A percentile compares a stretch with the other conserved stretches of the same genome.
Evolutionary conservation across 768 basidiomycete species (phyloP).

Genomic region (Macrolepiota fuliginosa): DNA sequence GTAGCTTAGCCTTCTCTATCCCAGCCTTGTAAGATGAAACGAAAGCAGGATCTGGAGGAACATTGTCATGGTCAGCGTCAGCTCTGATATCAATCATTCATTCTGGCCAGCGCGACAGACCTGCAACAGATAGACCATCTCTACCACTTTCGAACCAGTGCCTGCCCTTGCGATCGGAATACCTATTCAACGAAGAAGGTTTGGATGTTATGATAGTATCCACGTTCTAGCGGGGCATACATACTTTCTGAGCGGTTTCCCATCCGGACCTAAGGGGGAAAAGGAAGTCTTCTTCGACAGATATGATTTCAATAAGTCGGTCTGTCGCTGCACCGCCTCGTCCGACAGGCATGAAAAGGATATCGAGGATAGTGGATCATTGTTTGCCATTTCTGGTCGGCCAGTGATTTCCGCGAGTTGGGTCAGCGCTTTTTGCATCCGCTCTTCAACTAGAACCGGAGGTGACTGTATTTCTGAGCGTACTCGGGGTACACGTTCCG

Average conservation of each 20-base stretch:
- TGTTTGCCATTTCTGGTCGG: conserved; percentile 41
- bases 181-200: conserved; percentile 24
- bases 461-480: conserved; percentile 47
- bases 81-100: not conserved
- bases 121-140: conserved; percentile 55
- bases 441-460: conserved; percentile 33
- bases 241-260: conserved; percentile 61
- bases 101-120: conserved; percentile 24
- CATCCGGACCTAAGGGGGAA: conserved; percentile 54
- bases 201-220: conserved; percentile 7
- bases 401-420: conserved; percentile 50
- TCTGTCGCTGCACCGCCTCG: conserved; percentile 51
- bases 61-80: not conserved
- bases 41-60: not conserved
- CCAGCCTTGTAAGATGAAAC: not conserved
- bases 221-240: conserved; percentile 17
- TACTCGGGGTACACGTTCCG: conserved; percentile 42
- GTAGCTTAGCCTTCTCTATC: not conserved
- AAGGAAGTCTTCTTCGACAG: conserved; percentile 45
- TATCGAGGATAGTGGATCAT: conserved; percentile 57
- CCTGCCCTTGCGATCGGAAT: conserved; percentile 52
- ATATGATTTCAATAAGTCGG: conserved; percentile 45
- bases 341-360: conserved; percentile 65
- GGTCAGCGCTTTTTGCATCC: conserved; percentile 53
- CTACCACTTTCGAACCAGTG: conserved; percentile 66